These are phyloP conservation scores for Thinopyrum obtusiflorum DNA, from an alignment of 202 grass and related monocot species.

Conservation along the genomic window DNA sequence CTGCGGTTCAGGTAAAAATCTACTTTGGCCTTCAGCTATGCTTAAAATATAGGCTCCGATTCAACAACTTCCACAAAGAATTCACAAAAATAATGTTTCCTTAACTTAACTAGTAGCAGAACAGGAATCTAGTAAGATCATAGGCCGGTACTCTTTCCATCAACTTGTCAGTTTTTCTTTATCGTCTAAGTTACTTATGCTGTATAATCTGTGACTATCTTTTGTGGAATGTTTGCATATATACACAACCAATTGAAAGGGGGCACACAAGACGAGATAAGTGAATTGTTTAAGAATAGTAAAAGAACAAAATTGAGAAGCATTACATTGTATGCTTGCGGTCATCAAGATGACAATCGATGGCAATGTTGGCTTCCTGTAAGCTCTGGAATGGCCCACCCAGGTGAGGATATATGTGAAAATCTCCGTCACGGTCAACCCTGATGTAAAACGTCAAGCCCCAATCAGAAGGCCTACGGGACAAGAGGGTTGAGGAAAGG, in stretches of 20 bases:
- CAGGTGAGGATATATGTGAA: not conserved
- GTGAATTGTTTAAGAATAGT: not conserved
- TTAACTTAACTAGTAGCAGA: not conserved
- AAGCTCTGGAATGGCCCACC: not conserved
- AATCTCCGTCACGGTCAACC: not conserved
- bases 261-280: not conserved
- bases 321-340: not conserved
- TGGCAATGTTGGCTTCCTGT: slow-evolving; percentile 8
- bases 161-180: not conserved
- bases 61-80: not conserved
- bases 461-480: not conserved
- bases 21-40: not conserved
- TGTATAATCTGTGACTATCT: not conserved
- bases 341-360: not conserved
- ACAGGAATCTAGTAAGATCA: not conserved
- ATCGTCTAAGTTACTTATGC: not conserved
- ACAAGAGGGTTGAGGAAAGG: not conserved
- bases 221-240: not conserved
- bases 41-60: not conserved
- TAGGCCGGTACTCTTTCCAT: not conserved
- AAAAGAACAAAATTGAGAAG: not conserved
- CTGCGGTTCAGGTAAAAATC: not conserved
- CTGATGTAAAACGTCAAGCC: not conserved
- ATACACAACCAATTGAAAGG: not conserved
- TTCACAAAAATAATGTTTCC: not conserved